These are phyloP conservation scores for Trypethelium eluteriae DNA, from an alignment of 495 filamentous ascomycete genomes.

Conservation along the genomic window DNA sequence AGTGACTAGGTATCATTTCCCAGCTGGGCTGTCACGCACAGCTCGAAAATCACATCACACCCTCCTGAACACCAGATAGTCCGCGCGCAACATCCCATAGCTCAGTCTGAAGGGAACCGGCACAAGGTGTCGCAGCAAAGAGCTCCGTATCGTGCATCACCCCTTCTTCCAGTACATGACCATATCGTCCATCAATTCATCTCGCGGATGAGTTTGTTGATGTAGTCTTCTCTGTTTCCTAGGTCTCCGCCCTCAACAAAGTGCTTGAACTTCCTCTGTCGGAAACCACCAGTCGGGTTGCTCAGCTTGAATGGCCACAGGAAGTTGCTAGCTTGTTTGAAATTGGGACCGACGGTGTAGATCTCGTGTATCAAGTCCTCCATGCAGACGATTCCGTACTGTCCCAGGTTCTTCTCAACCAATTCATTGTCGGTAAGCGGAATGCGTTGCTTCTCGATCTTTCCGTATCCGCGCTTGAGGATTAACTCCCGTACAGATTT, in stretches of 20 bases:
- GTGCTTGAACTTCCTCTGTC: slow-evolving; percentile 95
- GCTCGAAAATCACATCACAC: too few species aligned
- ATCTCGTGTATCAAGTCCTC: slow-evolving; percentile 99
- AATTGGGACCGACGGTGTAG: slow-evolving; percentile 96
- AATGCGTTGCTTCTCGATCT: slow-evolving; percentile 93
- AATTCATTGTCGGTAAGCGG: slow-evolving; percentile 94
- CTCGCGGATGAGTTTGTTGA: slow-evolving; percentile 90
- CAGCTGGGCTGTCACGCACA: too few species aligned
- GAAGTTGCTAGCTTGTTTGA: slow-evolving; percentile 99
- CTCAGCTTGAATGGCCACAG: slow-evolving; percentile 99
- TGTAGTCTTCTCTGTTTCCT: slow-evolving; percentile 97
- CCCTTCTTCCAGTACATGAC: background rate
- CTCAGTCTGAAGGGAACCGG: background rate
- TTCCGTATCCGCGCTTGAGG: slow-evolving; percentile 99
- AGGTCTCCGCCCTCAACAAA: slow-evolving; percentile 98
- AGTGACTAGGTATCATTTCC: too few species aligned
- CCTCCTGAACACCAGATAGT: too few species aligned
- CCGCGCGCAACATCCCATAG: background rate
- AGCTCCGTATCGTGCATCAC: background rate
- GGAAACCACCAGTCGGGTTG: slow-evolving; percentile 95
- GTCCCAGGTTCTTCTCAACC: slow-evolving; percentile 91
- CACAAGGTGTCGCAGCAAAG: background rate
- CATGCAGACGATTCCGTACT: slow-evolving; percentile 98
- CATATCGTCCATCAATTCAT: slow-evolving; percentile 79
- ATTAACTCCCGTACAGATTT: slow-evolving; percentile 97